Base-by-base conservation (phyloP, 768 basidiomycete genomes). In the Hygrocybe punicea region DNA sequence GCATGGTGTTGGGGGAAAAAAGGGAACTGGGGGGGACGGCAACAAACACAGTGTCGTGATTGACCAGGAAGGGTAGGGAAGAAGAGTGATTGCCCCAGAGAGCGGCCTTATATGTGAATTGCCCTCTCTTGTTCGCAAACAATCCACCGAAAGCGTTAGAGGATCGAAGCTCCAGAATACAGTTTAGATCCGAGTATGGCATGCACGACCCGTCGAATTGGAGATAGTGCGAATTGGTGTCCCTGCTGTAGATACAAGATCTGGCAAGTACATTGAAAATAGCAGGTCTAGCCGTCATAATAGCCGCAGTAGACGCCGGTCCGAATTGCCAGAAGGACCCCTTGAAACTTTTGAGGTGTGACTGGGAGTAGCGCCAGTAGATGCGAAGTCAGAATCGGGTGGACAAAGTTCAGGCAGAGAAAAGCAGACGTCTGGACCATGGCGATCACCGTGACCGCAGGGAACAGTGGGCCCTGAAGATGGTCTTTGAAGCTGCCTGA, bases 181-280 rank as follows among this genome's bases (percentile, higher is more conserved):
- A 65, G 64, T 64, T 62, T 77, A 81, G 82, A 83, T 84, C 83
- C 79, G 74, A 78, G 74, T 79, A 71, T 71, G 82, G 83, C 73
- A 84, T 70, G 70, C 66, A 48, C 46, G 77, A 72, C 67, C 82
- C 82, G 76, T 67, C 56, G 62, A 55, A 62, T 63, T 76, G 82
- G 82, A 82, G 79, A 75, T 69, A 40, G 21, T 9, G 25, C 13
- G 65, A 44, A 47, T n/a, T n/a, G n/a, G n/a, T n/a, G n/a, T n/a
- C n/a, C n/a, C n/a, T n/a, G n/a, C n/a, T n/a, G n/a, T n/a, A 69
- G 71, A 72, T 66, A 64, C 45, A 46, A 51, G 50, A 51, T 51
- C 50, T 51, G 25, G 36, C 49, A 4, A 17, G 11, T n/a, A 6
- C 19, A 6, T 4, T 35, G 49, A 29, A 13, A 3, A 4, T 5